A percentile compares a stretch with the other conserved stretches of the same genome.
These are phyloP conservation scores for Moricandia arvensis DNA, from an alignment of 345 rosid genomes.

Conservation along the genomic window DNA sequence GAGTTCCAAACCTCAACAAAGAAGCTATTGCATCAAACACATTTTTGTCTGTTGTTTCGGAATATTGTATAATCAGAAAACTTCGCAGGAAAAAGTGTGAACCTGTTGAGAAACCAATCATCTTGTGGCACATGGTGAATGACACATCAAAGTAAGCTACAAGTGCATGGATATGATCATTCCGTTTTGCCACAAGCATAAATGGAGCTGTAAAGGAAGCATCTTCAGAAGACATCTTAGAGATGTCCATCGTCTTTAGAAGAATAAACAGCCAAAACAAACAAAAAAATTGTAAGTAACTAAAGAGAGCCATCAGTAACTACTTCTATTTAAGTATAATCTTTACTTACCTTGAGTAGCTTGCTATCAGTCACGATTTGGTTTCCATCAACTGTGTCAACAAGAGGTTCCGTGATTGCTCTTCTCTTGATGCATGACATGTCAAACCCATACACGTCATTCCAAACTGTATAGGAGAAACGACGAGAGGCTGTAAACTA, in stretches of 20 bases:
- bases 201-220: slow-evolving; percentile 87
- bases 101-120: slow-evolving; percentile 97
- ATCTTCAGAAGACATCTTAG: slow-evolving; percentile 87
- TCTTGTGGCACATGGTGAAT: slow-evolving; percentile 85
- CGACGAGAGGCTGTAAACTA: neutral
- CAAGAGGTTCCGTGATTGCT: slow-evolving; percentile 94
- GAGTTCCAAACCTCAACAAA: neutral
- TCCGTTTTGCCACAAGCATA: slow-evolving; percentile 75
- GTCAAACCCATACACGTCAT: slow-evolving; percentile 81
- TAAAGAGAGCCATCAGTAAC: neutral
- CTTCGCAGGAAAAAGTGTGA: neutral
- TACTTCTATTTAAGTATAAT: neutral
- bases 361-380: slow-evolving; percentile 83
- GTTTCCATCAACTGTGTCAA: slow-evolving; percentile 81
- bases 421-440: slow-evolving; percentile 97
- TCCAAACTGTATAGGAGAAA: slow-evolving; percentile 60
- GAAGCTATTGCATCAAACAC: neutral
- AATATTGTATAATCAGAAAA: neutral
- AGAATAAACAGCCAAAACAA: neutral
- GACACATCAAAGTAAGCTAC: slow-evolving; percentile 94
- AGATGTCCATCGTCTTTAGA: slow-evolving; percentile 92
- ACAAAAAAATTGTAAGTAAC: neutral
- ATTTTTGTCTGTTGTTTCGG: neutral
- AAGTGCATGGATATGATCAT: slow-evolving; percentile 89
- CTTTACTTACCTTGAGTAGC: slow-evolving; percentile 62